Evolutionary conservation across 2,329 filamentous ascomycete genomes (phyloP).

Genomic region (Blumeria graminis): DNA sequence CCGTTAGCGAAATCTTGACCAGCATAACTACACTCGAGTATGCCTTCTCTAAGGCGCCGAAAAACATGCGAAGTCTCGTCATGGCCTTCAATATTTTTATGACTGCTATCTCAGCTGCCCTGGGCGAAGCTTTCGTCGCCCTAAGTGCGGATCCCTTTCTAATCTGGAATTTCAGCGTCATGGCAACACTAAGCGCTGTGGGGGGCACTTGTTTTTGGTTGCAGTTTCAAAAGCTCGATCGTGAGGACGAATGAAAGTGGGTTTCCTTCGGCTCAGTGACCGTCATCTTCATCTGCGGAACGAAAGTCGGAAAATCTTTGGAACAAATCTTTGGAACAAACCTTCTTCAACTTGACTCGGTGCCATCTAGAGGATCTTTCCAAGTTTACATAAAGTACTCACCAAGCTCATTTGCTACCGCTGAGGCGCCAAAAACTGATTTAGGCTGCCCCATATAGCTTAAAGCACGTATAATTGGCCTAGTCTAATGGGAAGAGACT

Average conservation of each 20-base stretch:
- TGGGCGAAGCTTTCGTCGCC: constrained; percentile 43
- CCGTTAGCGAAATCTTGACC: constrained; percentile 31
- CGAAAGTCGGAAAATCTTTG: too few relatives aligned
- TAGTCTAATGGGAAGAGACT: too few relatives aligned
- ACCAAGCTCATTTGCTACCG: too few relatives aligned
- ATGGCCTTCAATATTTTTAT: constrained; percentile 45
- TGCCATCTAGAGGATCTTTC: too few relatives aligned
- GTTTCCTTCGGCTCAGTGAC: too few relatives aligned
- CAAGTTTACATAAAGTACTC: too few relatives aligned
- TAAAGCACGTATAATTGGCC: too few relatives aligned
- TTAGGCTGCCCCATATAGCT: too few relatives aligned
- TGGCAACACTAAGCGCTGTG: constrained; percentile 35
- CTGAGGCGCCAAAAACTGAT: too few relatives aligned
- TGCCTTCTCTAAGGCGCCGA: constrained; percentile 53
- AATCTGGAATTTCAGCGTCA: constrained; percentile 45
- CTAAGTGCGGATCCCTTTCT: constrained; percentile 39
- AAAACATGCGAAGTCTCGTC: constrained; percentile 62
- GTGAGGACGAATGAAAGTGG: constrained; percentile 29
- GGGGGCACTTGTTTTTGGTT: constrained; percentile 45
- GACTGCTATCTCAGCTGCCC: constrained; percentile 41
- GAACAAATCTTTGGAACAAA: too few relatives aligned
- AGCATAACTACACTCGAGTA: constrained; percentile 45
- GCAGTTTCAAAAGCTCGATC: constrained; percentile 39
- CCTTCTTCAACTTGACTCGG: too few relatives aligned
- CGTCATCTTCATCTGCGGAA: too few relatives aligned